Evolutionary conservation across 352 stramenopile genomes (phyloP).

Genomic region (Phytophthora melonis): DNA sequence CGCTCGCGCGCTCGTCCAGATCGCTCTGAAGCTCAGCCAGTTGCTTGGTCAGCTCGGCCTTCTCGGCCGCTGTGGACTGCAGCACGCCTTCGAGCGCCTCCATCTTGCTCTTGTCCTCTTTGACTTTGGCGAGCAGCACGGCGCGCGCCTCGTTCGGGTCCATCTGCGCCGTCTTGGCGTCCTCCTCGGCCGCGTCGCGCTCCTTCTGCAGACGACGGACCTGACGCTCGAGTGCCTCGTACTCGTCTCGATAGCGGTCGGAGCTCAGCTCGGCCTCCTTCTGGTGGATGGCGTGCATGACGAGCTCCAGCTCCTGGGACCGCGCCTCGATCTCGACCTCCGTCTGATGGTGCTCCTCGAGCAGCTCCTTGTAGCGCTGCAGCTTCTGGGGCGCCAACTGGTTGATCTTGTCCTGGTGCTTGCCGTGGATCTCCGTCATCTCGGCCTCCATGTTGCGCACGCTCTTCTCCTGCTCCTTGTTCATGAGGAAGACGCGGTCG

Average conservation of each 20-base stretch:
- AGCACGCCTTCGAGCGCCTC: conserved; percentile 76
- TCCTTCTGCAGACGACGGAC: conserved; percentile 80
- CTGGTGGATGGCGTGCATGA: conserved; percentile 79
- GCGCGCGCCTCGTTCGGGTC: conserved; percentile 88
- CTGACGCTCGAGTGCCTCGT: conserved; percentile 76
- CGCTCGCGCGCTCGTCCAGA: conserved; percentile 70
- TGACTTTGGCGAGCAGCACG: conserved; percentile 87
- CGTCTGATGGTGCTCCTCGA: conserved; percentile 77
- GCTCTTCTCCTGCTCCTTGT: conserved; percentile 83
- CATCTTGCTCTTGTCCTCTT: conserved; percentile 88
- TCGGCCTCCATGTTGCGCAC: conserved; percentile 78
- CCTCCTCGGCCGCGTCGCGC: conserved; percentile 76
- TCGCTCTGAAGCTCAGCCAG: conserved; percentile 68
- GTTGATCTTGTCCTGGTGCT: conserved; percentile 91
- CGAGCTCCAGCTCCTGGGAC: conserved; percentile 73
- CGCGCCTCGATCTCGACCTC: conserved; percentile 80
- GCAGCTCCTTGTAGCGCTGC: conserved; percentile 76
- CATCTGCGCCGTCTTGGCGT: conserved; percentile 90
- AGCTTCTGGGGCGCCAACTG: conserved; percentile 89
- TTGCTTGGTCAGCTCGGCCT: conserved; percentile 63
- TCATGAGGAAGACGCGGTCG: conserved; percentile 90
- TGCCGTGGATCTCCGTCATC: conserved; percentile 80
- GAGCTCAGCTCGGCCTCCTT: conserved; percentile 77
- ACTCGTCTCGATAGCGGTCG: conserved; percentile 82
- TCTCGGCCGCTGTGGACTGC: conserved; percentile 58